Evolutionary conservation across 2,329 filamentous ascomycete genomes (phyloP).

Genomic region (Calonectria pseudoturangicola): DNA sequence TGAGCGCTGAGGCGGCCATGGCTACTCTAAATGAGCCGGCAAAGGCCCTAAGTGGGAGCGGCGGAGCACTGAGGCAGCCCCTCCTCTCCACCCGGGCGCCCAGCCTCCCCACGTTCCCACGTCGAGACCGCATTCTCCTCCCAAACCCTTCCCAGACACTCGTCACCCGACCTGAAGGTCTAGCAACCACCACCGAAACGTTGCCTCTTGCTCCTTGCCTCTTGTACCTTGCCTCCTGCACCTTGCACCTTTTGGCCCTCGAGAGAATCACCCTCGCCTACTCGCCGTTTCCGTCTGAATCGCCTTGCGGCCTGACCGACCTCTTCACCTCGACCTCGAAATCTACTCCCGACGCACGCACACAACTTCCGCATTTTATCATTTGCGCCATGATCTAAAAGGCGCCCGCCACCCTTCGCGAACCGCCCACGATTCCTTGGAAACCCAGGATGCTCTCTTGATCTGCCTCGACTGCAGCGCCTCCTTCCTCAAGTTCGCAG

Average conservation of each 20-base stretch:
- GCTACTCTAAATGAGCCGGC: slow-evolving; percentile 30
- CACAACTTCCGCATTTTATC: slow-evolving; percentile 21
- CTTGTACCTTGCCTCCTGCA: slow-evolving; percentile 1
- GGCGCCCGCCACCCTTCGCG: slow-evolving; percentile 31
- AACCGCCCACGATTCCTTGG: slow-evolving; percentile 29
- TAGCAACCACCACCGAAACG: slow-evolving; percentile 7
- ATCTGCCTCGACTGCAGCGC: slow-evolving; percentile 35
- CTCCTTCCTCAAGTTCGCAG: slow-evolving; percentile 36
- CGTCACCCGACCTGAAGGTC: slow-evolving; percentile 32
- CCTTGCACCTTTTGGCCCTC: neutral
- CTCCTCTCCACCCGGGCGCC: slow-evolving; percentile 38
- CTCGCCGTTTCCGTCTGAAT: neutral
- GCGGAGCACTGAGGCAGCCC: slow-evolving; percentile 37
- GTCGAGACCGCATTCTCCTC: slow-evolving; percentile 41
- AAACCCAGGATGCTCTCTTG: slow-evolving; percentile 46
- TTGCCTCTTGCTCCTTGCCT: slow-evolving; percentile 9
- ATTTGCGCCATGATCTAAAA: slow-evolving; percentile 41
- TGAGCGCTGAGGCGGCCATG: slow-evolving; percentile 29
- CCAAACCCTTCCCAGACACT: slow-evolving; percentile 33
- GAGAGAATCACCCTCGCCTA: neutral
- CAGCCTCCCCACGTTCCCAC: slow-evolving; percentile 44
- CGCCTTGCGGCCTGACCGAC: neutral
- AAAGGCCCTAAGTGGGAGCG: slow-evolving; percentile 22
- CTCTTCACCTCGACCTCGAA: slow-evolving; percentile 1
- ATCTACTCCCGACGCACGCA: slow-evolving; percentile 17